Percentiles rank a stretch among this genome's conserved stretches.
Evolutionary conservation across 176 grass and related monocot genomes (phyloP).

Genomic region (Puccinellia tenuiflora): DNA sequence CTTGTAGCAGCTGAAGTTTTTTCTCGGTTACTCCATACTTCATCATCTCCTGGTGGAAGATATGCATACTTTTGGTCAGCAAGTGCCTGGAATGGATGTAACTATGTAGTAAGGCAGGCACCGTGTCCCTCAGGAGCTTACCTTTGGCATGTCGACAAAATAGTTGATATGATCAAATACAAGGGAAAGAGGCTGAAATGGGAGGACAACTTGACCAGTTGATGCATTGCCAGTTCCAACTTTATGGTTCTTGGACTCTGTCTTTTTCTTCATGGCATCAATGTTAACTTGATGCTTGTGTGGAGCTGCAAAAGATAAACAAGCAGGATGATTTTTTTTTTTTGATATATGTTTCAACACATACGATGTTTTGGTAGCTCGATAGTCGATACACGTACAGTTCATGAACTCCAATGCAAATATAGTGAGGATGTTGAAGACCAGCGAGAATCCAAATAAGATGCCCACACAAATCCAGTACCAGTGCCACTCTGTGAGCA

Average conservation of each 20-base stretch:
- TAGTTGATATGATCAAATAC: conserved; percentile 88
- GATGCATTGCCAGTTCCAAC: conserved; percentile 21
- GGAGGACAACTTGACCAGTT: conserved; percentile 50
- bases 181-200: conserved; percentile 70
- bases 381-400: conserved; percentile 42
- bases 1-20: conserved; percentile 78
- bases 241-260: conserved; percentile 18
- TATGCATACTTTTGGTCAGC: conserved; percentile 21
- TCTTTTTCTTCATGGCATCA: conserved; percentile 24
- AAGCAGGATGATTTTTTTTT: neutral
- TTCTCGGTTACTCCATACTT: conserved; percentile 66
- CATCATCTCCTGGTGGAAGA: conserved; percentile 59
- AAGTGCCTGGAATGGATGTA: conserved; percentile 10
- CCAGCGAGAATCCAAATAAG: conserved; percentile 64
- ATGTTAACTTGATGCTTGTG: conserved; percentile 48
- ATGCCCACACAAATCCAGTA: conserved; percentile 72
- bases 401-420: conserved; percentile 73
- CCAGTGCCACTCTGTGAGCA: conserved; percentile 73
- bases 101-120: conserved; percentile 1
- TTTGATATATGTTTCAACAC: conserved; percentile 3
- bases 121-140: conserved; percentile 34
- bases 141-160: conserved; percentile 83
- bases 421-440: conserved; percentile 82
- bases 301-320: conserved; percentile 58
- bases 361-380: neutral